A percentile compares a stretch with the other conserved stretches of the same genome.
phyloP scores from a whole-genome alignment of 495 filamentous ascomycete species.

The Penicillium desertorum region DNA sequence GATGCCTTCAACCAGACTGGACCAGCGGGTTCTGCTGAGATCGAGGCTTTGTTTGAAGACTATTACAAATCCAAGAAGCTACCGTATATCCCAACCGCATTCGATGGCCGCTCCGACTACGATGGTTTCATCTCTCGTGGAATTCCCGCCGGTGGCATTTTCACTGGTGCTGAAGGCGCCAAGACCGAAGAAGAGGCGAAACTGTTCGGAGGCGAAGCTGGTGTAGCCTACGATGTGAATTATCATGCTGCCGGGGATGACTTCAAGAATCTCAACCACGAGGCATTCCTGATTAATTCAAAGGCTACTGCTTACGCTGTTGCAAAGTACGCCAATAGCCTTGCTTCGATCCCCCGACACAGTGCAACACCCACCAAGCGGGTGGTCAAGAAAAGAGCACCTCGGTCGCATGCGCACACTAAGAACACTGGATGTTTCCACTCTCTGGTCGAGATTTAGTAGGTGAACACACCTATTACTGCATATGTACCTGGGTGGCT shows the following conservation, averaged over 20 bases:
- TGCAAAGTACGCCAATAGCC: slow-evolving; percentile 59
- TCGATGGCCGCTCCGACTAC: slow-evolving; percentile 68
- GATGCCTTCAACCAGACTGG: slow-evolving; percentile 59
- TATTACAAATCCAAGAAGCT: slow-evolving; percentile 52
- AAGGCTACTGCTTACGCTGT: slow-evolving; percentile 63
- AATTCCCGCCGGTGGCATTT: slow-evolving; percentile 64
- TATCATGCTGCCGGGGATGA: slow-evolving; percentile 62
- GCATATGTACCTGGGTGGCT: too few relatives aligned
- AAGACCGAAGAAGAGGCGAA: slow-evolving; percentile 60
- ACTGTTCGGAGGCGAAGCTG: slow-evolving; percentile 60
- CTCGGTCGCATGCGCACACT: slow-evolving; percentile 18
- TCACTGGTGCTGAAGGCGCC: slow-evolving; percentile 66
- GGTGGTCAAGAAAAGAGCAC: slow-evolving; percentile 13
- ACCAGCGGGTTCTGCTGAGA: slow-evolving; percentile 61
- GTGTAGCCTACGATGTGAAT: slow-evolving; percentile 58
- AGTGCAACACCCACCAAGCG: slow-evolving; percentile 13
- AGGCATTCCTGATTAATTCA: slow-evolving; percentile 60
- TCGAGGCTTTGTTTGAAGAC: slow-evolving; percentile 61
- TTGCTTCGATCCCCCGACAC: slow-evolving; percentile 41
- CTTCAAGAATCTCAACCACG: slow-evolving; percentile 56
- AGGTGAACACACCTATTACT: not conserved
- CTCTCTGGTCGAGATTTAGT: slow-evolving; percentile 23
- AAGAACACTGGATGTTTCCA: slow-evolving; percentile 28
- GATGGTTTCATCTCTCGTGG: slow-evolving; percentile 62
- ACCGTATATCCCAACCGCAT: slow-evolving; percentile 51